phyloP scores from a whole-genome alignment of 2,329 filamentous ascomycete species.

The Aspergillus fumigatus region DNA sequence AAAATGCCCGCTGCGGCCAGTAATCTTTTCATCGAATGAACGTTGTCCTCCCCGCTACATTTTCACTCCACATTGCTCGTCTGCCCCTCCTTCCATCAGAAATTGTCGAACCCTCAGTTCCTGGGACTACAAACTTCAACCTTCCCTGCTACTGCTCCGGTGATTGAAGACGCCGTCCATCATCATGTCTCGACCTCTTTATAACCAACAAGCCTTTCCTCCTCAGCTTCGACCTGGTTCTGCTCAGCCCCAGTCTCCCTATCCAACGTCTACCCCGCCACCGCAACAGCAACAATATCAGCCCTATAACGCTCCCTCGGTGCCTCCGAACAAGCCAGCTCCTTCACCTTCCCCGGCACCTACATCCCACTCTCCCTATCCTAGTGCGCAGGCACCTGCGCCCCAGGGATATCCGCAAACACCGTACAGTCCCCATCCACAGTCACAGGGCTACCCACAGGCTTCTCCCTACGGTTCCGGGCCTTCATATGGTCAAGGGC shows the following conservation, averaged over 20 bases:
- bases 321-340: slow-evolving; percentile 26
- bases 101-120: slow-evolving; percentile 4
- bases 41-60: slow-evolving; percentile 1
- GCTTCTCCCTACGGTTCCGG: slow-evolving; percentile 24
- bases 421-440: slow-evolving; percentile 29
- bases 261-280: slow-evolving; percentile 27
- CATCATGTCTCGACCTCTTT: slow-evolving; percentile 35
- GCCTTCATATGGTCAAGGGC: slow-evolving; percentile 11
- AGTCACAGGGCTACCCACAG: slow-evolving; percentile 22
- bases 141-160: slow-evolving; percentile 8
- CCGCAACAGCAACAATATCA: slow-evolving; percentile 33
- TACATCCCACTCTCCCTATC: slow-evolving; percentile 15
- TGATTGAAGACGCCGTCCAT: slow-evolving; percentile 10
- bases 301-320: slow-evolving; percentile 31
- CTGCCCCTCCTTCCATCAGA: slow-evolving; percentile 1
- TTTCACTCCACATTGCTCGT: slow-evolving; percentile 5
- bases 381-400: slow-evolving; percentile 21
- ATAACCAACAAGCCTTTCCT: slow-evolving; percentile 31
- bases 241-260: slow-evolving; percentile 36
- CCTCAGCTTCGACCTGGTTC: slow-evolving; percentile 29
- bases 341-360: slow-evolving; percentile 21
- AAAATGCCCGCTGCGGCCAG: not conserved
- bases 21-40: slow-evolving; percentile 11
- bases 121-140: slow-evolving; percentile 3
- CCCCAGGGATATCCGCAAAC: slow-evolving; percentile 39